Evolutionary conservation across 163 green algal species (phyloP), one percentile per base, ranked within the genome.

Genomic region (Volvox carteri): DNA sequence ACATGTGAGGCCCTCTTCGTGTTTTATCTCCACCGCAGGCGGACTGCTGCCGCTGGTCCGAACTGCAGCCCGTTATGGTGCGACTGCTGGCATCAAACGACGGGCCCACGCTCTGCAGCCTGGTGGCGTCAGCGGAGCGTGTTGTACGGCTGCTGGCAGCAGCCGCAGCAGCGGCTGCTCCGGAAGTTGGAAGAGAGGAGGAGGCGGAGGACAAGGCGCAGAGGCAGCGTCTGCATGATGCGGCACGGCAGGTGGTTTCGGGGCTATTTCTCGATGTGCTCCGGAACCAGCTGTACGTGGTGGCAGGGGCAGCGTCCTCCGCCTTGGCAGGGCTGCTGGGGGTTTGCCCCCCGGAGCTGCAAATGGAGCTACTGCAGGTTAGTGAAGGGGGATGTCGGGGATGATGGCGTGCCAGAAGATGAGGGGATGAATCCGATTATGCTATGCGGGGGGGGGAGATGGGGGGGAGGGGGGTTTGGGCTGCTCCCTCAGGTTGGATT

Each of bases 221-320:
- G 11, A 11, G 48, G 48, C 48, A 58, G 48, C 65, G 12, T 4
- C 42, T 67, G 73, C n/a, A 65, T 44, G 28, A 33, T 12, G 62
- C 65, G 18, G 62, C 80, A 23, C 58, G 60, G 35, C 33, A 65
- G 65, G 81, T 87, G 46, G 81, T 87, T 78, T 67, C 65, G 65
- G 81, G 81, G 65, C 81, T 46, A 60, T n/a, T 88, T 28, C 50
- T 83, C 39, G 48, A 48, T 21, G 67, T 88, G 67, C 68, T 88
- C 44, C 68, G 68, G 48, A 46, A 44, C 44, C 52, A 60, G 68
- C 68, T 81, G 35, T 48, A 60, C 11, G 0, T 78, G 21, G 48
- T 80, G 25, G 83, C 68, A 4, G 14, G 48, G 37, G 83, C 83
- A 0, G 50, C 52, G 48, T 58, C 48, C 2, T 50, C 42, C 4